Percentiles rank a stretch among this genome's conserved stretches.
phyloP scores from a whole-genome alignment of 805 yeast species.

The Nakazawaea sp. region DNA sequence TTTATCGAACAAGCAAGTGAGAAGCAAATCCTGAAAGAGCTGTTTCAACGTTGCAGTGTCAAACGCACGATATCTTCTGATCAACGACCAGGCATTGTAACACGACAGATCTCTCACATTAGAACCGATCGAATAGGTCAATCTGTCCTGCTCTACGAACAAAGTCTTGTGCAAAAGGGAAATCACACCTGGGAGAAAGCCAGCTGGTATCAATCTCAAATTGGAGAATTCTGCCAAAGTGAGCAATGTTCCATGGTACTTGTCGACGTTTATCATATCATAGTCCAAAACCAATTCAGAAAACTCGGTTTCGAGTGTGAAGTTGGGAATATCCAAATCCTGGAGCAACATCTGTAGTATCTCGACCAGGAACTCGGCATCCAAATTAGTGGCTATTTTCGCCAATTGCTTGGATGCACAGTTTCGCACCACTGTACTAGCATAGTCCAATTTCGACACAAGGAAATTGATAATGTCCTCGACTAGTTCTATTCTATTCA shows the following conservation, averaged over 20 bases:
- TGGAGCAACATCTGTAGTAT: conserved; percentile 26
- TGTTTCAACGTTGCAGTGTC: conserved; percentile 15
- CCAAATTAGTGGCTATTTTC: conserved; percentile 29
- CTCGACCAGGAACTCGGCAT: conserved; percentile 33
- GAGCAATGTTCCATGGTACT: conserved; percentile 54
- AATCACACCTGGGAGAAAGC: conserved; percentile 19
- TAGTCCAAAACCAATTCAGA: conserved; percentile 16
- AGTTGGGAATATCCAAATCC: conserved; percentile 23
- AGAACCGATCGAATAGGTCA: conserved; percentile 49
- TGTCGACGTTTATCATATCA: conserved; percentile 30
- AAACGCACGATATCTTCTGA: conserved; percentile 28
- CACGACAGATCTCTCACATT: conserved; percentile 82
- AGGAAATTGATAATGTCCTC: conserved; percentile 45
- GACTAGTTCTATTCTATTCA: conserved; percentile 27
- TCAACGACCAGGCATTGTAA: conserved; percentile 76
- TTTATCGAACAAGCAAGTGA: conserved; percentile 58
- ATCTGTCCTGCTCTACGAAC: conserved; percentile 49
- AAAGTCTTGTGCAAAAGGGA: conserved; percentile 38
- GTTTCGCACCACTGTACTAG: conserved; percentile 54
- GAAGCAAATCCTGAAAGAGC: conserved; percentile 33
- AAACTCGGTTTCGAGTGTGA: not conserved
- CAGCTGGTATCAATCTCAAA: conserved; percentile 13
- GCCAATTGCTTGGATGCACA: conserved; percentile 62
- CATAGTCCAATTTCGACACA: conserved; percentile 33
- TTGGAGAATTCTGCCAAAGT: conserved; percentile 43